Conservation (phyloP, 768 basidiomycete species). For the Rhodocollybia butyracea region DNA sequence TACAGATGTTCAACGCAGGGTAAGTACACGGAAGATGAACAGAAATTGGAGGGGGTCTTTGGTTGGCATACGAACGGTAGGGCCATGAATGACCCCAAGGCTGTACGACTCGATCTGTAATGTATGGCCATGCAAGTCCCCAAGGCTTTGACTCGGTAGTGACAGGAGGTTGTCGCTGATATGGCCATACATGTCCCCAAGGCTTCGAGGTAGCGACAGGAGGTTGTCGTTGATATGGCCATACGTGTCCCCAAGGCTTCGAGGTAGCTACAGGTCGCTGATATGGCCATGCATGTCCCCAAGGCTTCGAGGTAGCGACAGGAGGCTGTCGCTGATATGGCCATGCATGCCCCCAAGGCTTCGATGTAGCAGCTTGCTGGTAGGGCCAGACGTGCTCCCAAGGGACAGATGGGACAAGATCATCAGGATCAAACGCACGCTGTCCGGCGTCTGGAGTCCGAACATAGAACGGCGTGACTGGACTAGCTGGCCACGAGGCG, state of each 20-base stretch:
- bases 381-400: conserved; percentile 21
- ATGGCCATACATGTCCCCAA: conserved; percentile 34
- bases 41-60: conserved; percentile 1
- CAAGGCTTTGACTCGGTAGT: background rate
- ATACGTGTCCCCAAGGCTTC: background rate
- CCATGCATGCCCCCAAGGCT: conserved; percentile 5
- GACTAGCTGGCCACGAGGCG: conserved; percentile 37
- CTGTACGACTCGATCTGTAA: background rate
- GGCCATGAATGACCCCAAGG: conserved; percentile 22
- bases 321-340: background rate
- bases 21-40: conserved; percentile 14
- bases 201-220: conserved; percentile 1
- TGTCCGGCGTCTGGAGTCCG: conserved; percentile 39
- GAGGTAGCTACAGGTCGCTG: conserved; percentile 11
- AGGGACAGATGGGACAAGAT: conserved; percentile 8
- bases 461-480: conserved; percentile 30
- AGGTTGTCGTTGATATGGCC: conserved; percentile 1
- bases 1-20: conserved; percentile 26
- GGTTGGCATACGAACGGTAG: conserved; percentile 9
- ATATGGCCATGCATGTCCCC: conserved; percentile 32
- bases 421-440: conserved; percentile 26
- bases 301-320: conserved; percentile 11
- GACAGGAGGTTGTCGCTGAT: background rate
- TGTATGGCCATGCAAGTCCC: conserved; percentile 3
- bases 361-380: background rate